A percentile compares a stretch with the other conserved stretches of the same genome.
phyloP scores from a whole-genome alignment of 164 flowering plant genomes.

The Umbilicus rupestris region DNA sequence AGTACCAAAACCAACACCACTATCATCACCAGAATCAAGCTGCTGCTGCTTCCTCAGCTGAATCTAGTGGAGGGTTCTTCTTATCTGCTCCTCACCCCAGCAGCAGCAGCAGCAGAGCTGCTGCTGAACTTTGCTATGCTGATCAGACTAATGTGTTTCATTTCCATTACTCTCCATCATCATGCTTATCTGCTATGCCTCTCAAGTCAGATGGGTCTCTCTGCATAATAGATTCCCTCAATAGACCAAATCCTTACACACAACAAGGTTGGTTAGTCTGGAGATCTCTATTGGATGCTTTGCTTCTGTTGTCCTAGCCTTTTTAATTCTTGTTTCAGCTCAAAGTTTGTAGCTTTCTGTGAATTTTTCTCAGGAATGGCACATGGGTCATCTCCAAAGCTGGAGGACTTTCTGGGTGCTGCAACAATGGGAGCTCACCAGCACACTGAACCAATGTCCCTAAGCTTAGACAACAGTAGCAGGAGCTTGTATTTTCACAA shows the following conservation, averaged over 20 bases:
- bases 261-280: constrained; percentile 37
- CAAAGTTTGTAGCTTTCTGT: constrained; percentile 3
- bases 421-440: constrained; percentile 38
- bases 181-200: constrained; percentile 57
- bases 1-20: constrained; percentile 19
- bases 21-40: constrained; percentile 19
- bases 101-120: too few species aligned
- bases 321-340: neutral
- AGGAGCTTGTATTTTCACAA: constrained; percentile 46
- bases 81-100: constrained; percentile 30
- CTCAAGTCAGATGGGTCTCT: constrained; percentile 89
- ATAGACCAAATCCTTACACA: constrained; percentile 62
- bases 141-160: constrained; percentile 27
- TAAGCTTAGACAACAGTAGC: constrained; percentile 47
- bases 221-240: constrained; percentile 55
- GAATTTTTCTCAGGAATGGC: constrained; percentile 34
- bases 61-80: constrained; percentile 32
- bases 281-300: too few species aligned
- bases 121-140: constrained; percentile 29
- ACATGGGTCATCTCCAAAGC: constrained; percentile 48
- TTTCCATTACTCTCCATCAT: constrained; percentile 18
- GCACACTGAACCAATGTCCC: constrained; percentile 48
- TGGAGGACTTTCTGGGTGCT: constrained; percentile 78
- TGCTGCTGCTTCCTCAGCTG: constrained; percentile 16
- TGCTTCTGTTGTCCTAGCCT: too few species aligned